Evolutionary conservation across 257 asterid genomes (phyloP).

Genomic region (Lavandula angustifolia): DNA sequence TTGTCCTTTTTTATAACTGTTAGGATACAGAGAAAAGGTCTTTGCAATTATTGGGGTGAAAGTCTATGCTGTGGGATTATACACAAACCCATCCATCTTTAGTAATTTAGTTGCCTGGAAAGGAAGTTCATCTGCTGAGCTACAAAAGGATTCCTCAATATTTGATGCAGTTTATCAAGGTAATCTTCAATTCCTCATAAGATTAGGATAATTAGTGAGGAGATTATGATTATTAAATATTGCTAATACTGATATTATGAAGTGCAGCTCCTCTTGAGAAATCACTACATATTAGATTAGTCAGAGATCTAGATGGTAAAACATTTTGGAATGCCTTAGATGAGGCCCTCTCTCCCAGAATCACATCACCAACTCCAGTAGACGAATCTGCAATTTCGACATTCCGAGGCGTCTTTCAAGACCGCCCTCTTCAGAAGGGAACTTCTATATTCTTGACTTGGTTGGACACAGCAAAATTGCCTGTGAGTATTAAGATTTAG

Average conservation of each 20-base stretch:
- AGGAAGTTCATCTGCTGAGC: slow-evolving; percentile 54
- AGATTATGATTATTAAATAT: slow-evolving; percentile 11
- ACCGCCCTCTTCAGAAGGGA: slow-evolving; percentile 71
- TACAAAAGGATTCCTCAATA: slow-evolving; percentile 59
- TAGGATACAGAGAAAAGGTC: slow-evolving; percentile 88
- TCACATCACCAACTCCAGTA: slow-evolving; percentile 52
- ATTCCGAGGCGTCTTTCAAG: slow-evolving; percentile 66
- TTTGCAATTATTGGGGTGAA: slow-evolving; percentile 86
- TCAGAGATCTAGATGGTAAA: slow-evolving; percentile 89
- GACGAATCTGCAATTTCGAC: slow-evolving; percentile 71
- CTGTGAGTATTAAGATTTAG: slow-evolving; percentile 48
- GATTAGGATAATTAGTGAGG: background rate
- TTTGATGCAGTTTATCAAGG: slow-evolving; percentile 67
- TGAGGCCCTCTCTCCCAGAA: slow-evolving; percentile 84
- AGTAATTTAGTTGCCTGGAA: slow-evolving; percentile 63
- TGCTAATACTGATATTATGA: slow-evolving; percentile 24
- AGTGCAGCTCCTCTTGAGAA: slow-evolving; percentile 82
- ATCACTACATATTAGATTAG: slow-evolving; percentile 73
- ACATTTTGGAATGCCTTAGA: slow-evolving; percentile 93
- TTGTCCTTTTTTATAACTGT: slow-evolving; percentile 20
- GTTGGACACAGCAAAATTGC: slow-evolving; percentile 76
- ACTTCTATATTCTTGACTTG: slow-evolving; percentile 84
- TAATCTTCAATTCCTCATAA: slow-evolving; percentile 34
- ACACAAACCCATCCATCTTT: slow-evolving; percentile 54
- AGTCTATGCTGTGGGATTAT: slow-evolving; percentile 88